Percentiles rank a stretch among this genome's conserved stretches.
Evolutionary conservation across 169 alveolate species (phyloP).

Genomic region (Fabrea salina): DNA sequence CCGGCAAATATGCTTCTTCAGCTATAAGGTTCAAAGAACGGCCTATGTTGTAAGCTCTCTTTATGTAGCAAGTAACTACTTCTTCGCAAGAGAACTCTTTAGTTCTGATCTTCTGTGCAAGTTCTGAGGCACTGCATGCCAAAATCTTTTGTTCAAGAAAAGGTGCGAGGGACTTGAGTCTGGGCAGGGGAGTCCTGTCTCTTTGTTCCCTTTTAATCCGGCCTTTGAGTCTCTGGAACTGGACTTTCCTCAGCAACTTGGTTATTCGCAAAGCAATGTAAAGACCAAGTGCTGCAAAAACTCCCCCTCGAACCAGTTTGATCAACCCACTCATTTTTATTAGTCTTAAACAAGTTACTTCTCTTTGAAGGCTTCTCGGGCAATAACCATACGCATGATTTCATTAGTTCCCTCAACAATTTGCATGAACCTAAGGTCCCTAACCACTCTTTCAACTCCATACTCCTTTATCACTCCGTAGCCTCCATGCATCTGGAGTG

Average conservation of each 20-base stretch:
- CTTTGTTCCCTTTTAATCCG: too few relatives aligned
- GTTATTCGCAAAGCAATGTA: too few relatives aligned
- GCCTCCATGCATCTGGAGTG: slow-evolving; percentile 77
- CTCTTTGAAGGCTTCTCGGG: slow-evolving; percentile 49
- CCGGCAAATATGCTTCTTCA: slow-evolving; percentile 47
- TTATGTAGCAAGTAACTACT: neutral
- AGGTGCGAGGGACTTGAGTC: too few relatives aligned
- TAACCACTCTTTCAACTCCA: slow-evolving; percentile 61
- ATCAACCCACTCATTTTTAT: too few relatives aligned
- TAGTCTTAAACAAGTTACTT: neutral
- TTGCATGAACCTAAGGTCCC: slow-evolving; percentile 76
- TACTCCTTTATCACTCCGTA: slow-evolving; percentile 69
- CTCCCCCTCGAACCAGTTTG: too few relatives aligned
- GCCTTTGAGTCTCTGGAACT: too few relatives aligned
- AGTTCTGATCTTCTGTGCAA: neutral
- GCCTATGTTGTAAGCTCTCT: neutral
- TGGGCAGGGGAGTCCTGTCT: too few relatives aligned
- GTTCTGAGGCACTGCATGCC: neutral
- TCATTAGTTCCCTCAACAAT: slow-evolving; percentile 81
- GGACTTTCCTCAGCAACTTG: too few relatives aligned
- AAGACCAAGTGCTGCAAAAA: too few relatives aligned
- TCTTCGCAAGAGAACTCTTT: neutral
- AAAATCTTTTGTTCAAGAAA: too few relatives aligned
- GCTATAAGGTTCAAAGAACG: slow-evolving; percentile 31
- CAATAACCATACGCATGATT: slow-evolving; percentile 69